Evolutionary conservation across 2,329 filamentous ascomycete species (phyloP).

Genomic region (Magnaporthiopsis poae): DNA sequence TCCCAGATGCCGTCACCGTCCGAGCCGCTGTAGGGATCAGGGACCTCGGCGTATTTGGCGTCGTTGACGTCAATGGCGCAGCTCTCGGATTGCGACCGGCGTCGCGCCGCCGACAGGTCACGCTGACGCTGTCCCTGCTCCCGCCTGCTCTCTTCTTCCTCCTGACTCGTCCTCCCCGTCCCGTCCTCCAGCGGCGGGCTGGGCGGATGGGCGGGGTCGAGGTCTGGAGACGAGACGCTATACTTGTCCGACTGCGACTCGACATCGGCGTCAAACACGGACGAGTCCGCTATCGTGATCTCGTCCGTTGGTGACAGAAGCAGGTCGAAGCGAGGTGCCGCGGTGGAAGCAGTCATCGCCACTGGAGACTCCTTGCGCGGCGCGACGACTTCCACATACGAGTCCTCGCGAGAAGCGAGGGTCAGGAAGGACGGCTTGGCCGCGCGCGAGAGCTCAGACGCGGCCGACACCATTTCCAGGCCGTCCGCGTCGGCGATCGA

Average conservation of each 20-base stretch:
- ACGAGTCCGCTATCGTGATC: constrained; percentile 9
- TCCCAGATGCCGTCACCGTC: constrained; percentile 2
- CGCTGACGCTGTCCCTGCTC: neutral
- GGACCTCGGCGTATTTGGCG: neutral
- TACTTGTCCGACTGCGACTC: constrained; percentile 4
- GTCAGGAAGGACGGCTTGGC: neutral
- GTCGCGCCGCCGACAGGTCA: neutral
- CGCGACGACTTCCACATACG: neutral
- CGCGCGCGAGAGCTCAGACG: neutral
- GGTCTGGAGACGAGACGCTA: constrained; percentile 9
- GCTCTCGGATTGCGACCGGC: neutral
- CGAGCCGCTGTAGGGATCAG: neutral
- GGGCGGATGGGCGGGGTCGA: constrained; percentile 10
- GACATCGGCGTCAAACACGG: constrained; percentile 12
- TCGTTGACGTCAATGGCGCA: neutral
- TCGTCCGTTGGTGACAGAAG: constrained; percentile 12
- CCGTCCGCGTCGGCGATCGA: neutral
- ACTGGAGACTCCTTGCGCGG: neutral
- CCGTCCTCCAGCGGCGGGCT: neutral
- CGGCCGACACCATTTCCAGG: neutral
- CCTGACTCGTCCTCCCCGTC: neutral
- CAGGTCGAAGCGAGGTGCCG: constrained; percentile 7
- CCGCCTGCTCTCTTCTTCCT: neutral
- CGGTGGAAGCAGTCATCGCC: too few species aligned
- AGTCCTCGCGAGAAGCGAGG: neutral